These are phyloP conservation scores for Hansenula anomala DNA, from an alignment of 1,139 yeast genomes.

Conservation along the genomic window DNA sequence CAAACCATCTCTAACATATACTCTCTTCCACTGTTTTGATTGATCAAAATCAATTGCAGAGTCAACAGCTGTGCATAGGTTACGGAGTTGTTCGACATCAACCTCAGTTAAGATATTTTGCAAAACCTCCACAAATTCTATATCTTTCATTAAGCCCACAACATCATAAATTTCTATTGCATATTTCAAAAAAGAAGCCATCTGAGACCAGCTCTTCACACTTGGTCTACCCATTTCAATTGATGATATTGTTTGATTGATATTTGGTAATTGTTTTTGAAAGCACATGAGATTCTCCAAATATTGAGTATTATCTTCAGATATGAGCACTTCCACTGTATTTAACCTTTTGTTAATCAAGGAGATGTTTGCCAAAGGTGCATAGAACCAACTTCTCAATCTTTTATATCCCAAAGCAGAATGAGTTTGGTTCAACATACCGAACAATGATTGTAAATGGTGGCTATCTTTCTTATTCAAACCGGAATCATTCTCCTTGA, in stretches of 20 bases:
- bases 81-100: background rate
- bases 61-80: slow-evolving; percentile 7
- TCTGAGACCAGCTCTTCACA: slow-evolving; percentile 25
- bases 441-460: slow-evolving; percentile 21
- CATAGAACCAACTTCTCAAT: slow-evolving; percentile 4
- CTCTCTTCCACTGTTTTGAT: slow-evolving; percentile 27
- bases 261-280: slow-evolving; percentile 24
- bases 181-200: slow-evolving; percentile 5
- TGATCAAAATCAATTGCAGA: slow-evolving; percentile 30
- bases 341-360: slow-evolving; percentile 25
- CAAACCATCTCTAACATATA: slow-evolving; percentile 21
- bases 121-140: background rate
- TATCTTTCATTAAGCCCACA: background rate
- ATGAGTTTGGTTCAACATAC: background rate
- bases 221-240: slow-evolving; percentile 24
- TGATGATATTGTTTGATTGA: slow-evolving; percentile 17
- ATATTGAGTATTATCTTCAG: slow-evolving; percentile 13
- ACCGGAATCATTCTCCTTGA: slow-evolving; percentile 25
- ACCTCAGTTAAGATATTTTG: background rate
- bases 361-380: slow-evolving; percentile 25
- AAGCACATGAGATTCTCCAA: slow-evolving; percentile 10
- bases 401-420: background rate
- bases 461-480: background rate
- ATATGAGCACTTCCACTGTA: slow-evolving; percentile 21
- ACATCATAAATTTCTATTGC: background rate